Evolutionary conservation across 257 asterid species (phyloP), one percentile per base, ranked within the genome.

Genomic region (Solanum clarkiae): DNA sequence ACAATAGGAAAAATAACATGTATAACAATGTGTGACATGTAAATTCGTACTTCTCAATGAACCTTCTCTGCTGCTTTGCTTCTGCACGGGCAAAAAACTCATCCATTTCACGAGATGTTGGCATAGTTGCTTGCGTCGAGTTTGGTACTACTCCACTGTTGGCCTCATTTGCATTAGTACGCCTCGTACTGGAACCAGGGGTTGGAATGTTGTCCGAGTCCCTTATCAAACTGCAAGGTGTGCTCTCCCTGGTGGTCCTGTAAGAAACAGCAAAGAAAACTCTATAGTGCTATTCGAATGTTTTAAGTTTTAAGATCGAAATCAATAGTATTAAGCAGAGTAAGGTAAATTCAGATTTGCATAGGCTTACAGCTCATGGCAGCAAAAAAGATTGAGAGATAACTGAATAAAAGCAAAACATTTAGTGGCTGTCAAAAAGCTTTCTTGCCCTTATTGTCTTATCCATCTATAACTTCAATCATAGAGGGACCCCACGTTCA

Each of bases 241-340:
- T 84, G 87, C 85, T 89, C 80, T 89, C 91, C 81, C 91, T 84
- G 16, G 86, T 84, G 66, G 70, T 84, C 88, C 90, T 89, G 81
- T 17, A 47, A 82, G 56, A 49, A 82, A 7, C 26, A 81, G 49
- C 56, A 49, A 62, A 6, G 44, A 6, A 1, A 81, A 81, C 57
- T 59, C 72, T 40, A 55, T n/a, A 57, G 84, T 40, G 56, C 71
- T 57, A 45, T 59, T 79, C 3, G 1, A 51, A 77, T 11, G 60
- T 24, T 49, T 26, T 2, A 77, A 8, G 53, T 70, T 70, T 70
- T 53, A 70, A 68, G 29, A 77, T 77, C 47, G 9, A 14, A 77
- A 51, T 29, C 65, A 26, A 10, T 77, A 77, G 63, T 40, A 69
- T 51, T 17, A 68, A 69, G 10, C 26, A 69, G 24, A 69, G 53